Evolutionary conservation across 306 rosid genomes (phyloP), one percentile per base, ranked within the genome.

Genomic region (Gastrolobium villosum): DNA sequence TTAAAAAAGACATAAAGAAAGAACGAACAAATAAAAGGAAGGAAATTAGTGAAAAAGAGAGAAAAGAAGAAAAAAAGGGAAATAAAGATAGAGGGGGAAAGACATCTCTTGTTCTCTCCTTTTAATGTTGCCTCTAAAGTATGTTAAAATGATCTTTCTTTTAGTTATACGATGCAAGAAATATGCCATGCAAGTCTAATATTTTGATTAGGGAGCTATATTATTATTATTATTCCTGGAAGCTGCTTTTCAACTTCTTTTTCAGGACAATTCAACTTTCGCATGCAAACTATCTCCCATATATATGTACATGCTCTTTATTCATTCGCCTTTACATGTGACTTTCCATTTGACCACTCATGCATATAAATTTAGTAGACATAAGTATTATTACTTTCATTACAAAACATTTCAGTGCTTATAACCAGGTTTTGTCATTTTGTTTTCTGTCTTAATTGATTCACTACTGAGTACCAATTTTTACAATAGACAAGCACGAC

Each of bases 51-150:
- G 26, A 54, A 54, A 52, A 4, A 20, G 3, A 26, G 43, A 52
- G 40, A 48, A 43, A 43, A 39, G 61, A 61, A 73, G 74, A 37
- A 60, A 64, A 71, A 63, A 60, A 30, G 67, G 48, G 74, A 52
- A 79, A 72, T 54, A 37, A 4, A 88, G 70, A 80, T 70, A 68
- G 83, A 63, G 86, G 84, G 75, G 85, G 87, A 87, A 92, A 88
- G 86, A 81, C 86, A 65, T 74, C 76, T 78, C 78, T 85, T 85
- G 86, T 76, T 88, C 92, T 88, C 91, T 84, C 70, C 94, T 93
- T 93, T 93, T 85, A 84, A 91, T 84, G 88, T 14, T 74, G 77
- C 66, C 77, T 82, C 84, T 72, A 83, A 85, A 85, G 90, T 74
- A 73, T 79, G 53, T 68, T 68, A 82, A 88, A 89, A 78, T 73